Base-by-base conservation (phyloP, 1,284 basidiomycete species). In the Cystobasidiaceae sp. region DNA sequence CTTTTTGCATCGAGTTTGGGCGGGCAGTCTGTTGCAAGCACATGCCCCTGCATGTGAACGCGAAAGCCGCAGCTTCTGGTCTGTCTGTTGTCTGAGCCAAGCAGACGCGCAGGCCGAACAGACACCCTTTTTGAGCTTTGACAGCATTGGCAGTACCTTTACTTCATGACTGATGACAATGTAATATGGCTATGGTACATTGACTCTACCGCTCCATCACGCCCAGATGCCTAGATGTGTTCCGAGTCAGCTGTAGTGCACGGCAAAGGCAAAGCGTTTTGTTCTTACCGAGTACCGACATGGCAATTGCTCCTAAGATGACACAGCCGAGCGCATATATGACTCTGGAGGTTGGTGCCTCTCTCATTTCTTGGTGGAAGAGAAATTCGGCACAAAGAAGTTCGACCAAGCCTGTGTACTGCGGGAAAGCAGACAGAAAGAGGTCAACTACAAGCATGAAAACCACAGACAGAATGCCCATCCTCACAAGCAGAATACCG, bases 311-410 rank as follows among this genome's bases (percentile, higher is more conserved):
- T 13, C 79, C 79, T 17, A 75, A 60, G 19, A 77, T 67, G 59
- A 80, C 76, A 67, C 76, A 75, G 43, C 67, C 43, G 9, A 79
- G 67, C 7, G 69, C 71, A 61, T 74, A 74, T 19, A 66, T 54
- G n/a, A 70, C 64, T 23, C 68, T 74, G n/a, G 58, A 51, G 44
- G 74, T 62, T 6, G 77, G 74, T 34, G 76, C 72, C 37, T 67
- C 72, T 66, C 76, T 69, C 73, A 77, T 74, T 68, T 73, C 70
- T 39, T 68, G 61, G 67, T 75, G 75, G 68, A 78, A 77, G 52
- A 96, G 75, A 77, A 97, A 93, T 73, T 94, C 93, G 75, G 94
- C 92, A 0, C 90, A 91, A 51, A 97, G 82, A 1, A 94, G 82
- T 85, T 89, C 43, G 43, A 70, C 90, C 30, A 93, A 80, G 51